phyloP scores from a whole-genome alignment of 257 asterid species.

The Cordia subcordata region DNA sequence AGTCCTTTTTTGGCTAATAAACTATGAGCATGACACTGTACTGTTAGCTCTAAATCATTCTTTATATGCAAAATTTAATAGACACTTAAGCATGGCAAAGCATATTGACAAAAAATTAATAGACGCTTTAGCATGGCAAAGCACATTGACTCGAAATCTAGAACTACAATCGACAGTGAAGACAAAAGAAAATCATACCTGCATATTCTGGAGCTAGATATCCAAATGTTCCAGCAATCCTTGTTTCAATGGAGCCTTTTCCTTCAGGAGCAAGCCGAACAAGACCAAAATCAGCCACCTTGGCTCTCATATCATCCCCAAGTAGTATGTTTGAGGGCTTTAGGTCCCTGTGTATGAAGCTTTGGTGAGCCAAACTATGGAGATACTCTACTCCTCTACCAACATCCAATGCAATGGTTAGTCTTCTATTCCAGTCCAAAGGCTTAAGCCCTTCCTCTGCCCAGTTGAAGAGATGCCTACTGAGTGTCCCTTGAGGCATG shows the following conservation, averaged over 20 bases:
- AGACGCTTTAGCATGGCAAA: no score
- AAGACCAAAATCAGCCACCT: conserved; percentile 93
- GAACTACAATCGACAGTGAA: neutral
- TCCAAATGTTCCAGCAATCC: conserved; percentile 92
- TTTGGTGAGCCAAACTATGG: conserved; percentile 89
- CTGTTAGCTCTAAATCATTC: no score
- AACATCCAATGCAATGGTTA: conserved; percentile 80
- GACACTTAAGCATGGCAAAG: neutral
- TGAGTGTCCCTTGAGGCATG: conserved; percentile 95
- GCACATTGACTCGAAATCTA: neutral
- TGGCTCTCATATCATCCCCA: conserved; percentile 94
- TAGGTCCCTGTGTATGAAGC: conserved; percentile 86
- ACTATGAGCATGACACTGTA: neutral
- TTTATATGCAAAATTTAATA: no score
- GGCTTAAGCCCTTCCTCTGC: conserved; percentile 68
- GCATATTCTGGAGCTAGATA: conserved; percentile 97
- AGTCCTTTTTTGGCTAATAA: no score
- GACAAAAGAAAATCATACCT: conserved; percentile 34
- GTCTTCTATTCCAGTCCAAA: conserved; percentile 72
- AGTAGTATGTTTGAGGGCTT: conserved; percentile 93
- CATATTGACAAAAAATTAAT: no score
- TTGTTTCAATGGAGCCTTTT: conserved; percentile 79
- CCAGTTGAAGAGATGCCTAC: conserved; percentile 76
- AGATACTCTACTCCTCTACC: conserved; percentile 92
- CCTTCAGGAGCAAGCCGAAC: conserved; percentile 95